Conservation (phyloP, 2,329 filamentous ascomycete species). For the Paecilomyces formosus region DNA sequence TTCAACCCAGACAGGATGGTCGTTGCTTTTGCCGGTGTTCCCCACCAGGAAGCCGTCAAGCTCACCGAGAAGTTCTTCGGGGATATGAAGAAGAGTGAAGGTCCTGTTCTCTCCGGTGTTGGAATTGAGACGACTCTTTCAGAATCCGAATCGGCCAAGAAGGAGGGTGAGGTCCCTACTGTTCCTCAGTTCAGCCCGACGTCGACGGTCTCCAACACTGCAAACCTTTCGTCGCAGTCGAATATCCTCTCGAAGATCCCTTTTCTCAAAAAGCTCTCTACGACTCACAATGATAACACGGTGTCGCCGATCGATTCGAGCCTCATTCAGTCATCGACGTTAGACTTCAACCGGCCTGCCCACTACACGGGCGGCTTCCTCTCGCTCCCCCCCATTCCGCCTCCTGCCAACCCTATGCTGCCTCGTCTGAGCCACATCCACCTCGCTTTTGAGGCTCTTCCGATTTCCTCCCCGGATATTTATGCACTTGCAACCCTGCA, state of each 20-base stretch:
- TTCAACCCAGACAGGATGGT: slow-evolving; percentile 89
- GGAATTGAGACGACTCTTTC: slow-evolving; percentile 50
- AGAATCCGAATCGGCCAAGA: slow-evolving; percentile 16
- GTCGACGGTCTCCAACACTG: slow-evolving; percentile 26
- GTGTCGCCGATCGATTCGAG: slow-evolving; percentile 47
- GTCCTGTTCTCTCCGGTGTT: slow-evolving; percentile 45
- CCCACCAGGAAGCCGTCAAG: slow-evolving; percentile 70
- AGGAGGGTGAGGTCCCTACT: slow-evolving; percentile 26
- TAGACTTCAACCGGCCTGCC: slow-evolving; percentile 58
- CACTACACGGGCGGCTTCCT: slow-evolving; percentile 94
- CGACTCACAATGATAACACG: slow-evolving; percentile 55
- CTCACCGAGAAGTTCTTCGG: slow-evolving; percentile 83
- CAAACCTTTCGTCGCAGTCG: slow-evolving; percentile 43
- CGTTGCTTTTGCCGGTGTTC: slow-evolving; percentile 86
- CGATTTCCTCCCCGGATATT: slow-evolving; percentile 84
- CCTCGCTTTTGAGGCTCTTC: slow-evolving; percentile 88
- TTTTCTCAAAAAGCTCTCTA: slow-evolving; percentile 83
- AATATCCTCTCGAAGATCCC: slow-evolving; percentile 74
- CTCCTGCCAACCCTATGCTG: slow-evolving; percentile 66
- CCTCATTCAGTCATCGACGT: slow-evolving; percentile 34
- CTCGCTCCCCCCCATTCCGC: slow-evolving; percentile 71
- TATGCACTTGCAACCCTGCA: slow-evolving; percentile 94
- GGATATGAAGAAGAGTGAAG: slow-evolving; percentile 62
- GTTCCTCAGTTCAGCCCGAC: slow-evolving; percentile 35
- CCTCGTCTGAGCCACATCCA: slow-evolving; percentile 87